A percentile compares a stretch with the other conserved stretches of the same genome.
Evolutionary conservation across 176 grass and related monocot genomes (phyloP).

Genomic region (Lolium perenne): DNA sequence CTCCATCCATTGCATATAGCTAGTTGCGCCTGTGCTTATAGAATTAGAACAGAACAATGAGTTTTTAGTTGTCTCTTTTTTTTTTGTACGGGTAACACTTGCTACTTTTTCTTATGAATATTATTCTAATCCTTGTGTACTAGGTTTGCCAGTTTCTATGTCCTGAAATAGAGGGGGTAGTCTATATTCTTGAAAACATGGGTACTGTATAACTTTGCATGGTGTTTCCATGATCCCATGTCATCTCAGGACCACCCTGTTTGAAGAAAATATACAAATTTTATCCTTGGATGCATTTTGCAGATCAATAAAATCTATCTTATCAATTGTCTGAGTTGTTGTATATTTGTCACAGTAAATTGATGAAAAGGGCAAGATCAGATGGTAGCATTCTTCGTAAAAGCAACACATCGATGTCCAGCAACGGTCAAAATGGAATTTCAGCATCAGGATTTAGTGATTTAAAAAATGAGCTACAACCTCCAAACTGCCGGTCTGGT

Average conservation of each 20-base stretch:
- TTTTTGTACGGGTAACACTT: conserved; percentile 11
- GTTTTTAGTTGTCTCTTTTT: not conserved
- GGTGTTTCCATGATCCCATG: not conserved
- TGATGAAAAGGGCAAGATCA: conserved; percentile 82
- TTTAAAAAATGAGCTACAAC: conserved; percentile 42
- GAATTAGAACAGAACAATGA: conserved; percentile 31
- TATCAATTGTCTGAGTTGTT: conserved; percentile 30
- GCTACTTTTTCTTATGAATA: conserved; percentile 14
- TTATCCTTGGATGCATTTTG: conserved; percentile 28
- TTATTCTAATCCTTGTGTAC: not conserved
- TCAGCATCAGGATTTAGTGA: conserved; percentile 43
- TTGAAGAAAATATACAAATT: conserved; percentile 35
- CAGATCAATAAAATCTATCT: conserved; percentile 26
- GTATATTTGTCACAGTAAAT: conserved; percentile 66
- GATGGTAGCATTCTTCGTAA: conserved; percentile 81
- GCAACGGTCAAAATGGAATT: conserved; percentile 57
- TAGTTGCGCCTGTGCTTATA: conserved; percentile 7
- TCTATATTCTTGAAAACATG: conserved; percentile 35
- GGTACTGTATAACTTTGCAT: not conserved
- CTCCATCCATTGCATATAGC: not conserved
- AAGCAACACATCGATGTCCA: conserved; percentile 54
- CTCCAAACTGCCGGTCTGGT: conserved; percentile 39
- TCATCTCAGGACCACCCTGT: conserved; percentile 9
- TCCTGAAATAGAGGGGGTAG: not conserved
- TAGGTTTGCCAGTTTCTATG: conserved; percentile 12